Conservation (phyloP, 2,329 filamentous ascomycete species). For the Tolypocladium cylindrosporum region DNA sequence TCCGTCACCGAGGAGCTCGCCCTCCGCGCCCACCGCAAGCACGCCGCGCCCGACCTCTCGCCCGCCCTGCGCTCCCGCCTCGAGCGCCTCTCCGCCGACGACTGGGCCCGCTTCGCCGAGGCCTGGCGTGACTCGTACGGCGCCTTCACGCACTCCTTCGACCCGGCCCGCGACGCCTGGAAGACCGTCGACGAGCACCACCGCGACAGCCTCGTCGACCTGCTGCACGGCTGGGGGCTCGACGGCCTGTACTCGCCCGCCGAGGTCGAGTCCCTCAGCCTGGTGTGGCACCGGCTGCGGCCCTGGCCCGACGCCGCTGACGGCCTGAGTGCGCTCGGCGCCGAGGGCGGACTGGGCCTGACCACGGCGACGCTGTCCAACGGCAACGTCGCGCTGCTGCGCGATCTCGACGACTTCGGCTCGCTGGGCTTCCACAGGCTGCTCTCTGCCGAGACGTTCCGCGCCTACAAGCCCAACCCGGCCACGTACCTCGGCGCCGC, state of each 20-base stretch:
- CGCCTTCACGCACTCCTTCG: constrained; percentile 46
- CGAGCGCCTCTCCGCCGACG: constrained; percentile 37
- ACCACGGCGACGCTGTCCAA: constrained; percentile 63
- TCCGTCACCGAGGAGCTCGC: constrained; percentile 52
- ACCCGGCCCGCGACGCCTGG: constrained; percentile 40
- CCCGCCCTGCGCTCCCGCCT: constrained; percentile 36
- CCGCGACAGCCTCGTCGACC: constrained; percentile 45
- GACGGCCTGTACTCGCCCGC: constrained; percentile 49
- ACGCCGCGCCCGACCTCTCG: constrained; percentile 34
- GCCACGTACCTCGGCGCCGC: constrained; percentile 61
- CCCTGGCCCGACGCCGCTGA: constrained; percentile 56
- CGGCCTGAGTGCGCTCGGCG: constrained; percentile 44
- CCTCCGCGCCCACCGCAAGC: constrained; percentile 36
- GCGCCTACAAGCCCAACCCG: constrained; percentile 64
- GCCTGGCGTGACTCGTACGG: constrained; percentile 60
- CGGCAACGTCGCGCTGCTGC: constrained; percentile 57
- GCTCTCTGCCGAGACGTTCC: constrained; percentile 60
- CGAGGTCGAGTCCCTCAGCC: constrained; percentile 53
- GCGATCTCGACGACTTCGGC: constrained; percentile 51
- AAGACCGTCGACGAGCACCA: constrained; percentile 67
- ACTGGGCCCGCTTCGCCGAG: constrained; percentile 58
- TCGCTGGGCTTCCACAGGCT: constrained; percentile 52
- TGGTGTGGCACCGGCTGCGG: constrained; percentile 61
- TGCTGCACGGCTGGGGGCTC: constrained; percentile 48
- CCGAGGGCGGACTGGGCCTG: constrained; percentile 39